Percentiles rank a stretch among this genome's conserved stretches.
Evolutionary conservation across 176 grass and related monocot genomes (phyloP).

Genomic region (Calamus simplicifolius): DNA sequence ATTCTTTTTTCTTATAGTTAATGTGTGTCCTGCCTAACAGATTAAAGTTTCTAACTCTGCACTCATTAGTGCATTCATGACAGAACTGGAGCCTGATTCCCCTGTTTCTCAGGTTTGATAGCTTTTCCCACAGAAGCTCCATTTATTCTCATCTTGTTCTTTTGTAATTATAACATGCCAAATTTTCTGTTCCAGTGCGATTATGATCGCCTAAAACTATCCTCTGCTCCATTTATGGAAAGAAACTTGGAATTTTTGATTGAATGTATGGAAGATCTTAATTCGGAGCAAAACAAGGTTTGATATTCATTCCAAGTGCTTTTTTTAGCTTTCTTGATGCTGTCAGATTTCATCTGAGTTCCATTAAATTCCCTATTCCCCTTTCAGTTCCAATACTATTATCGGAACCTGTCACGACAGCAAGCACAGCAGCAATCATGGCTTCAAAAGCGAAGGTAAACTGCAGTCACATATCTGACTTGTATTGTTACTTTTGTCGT

Average conservation of each 20-base stretch:
- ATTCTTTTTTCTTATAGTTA: background rate
- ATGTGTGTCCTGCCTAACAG: constrained; percentile 20
- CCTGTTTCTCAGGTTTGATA: constrained; percentile 65
- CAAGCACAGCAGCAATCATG: constrained; percentile 92
- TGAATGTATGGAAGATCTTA: constrained; percentile 98
- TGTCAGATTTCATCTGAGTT: background rate
- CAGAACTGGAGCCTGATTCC: constrained; percentile 81
- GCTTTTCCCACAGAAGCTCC: constrained; percentile 6
- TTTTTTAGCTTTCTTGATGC: too few relatives aligned
- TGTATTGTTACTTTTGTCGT: too few relatives aligned
- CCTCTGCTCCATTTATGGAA: constrained; percentile 95
- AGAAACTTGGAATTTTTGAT: constrained; percentile 97
- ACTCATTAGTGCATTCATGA: constrained; percentile 96
- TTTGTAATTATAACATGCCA: too few relatives aligned
- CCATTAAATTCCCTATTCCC: constrained; percentile 7
- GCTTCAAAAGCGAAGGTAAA: constrained; percentile 97
- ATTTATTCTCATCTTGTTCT: too few relatives aligned
- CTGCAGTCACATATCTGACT: background rate
- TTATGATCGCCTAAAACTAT: constrained; percentile 84
- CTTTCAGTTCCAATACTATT: constrained; percentile 97
- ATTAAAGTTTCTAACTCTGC: constrained; percentile 99
- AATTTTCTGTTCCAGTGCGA: constrained; percentile 53
- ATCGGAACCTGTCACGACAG: constrained; percentile 81
- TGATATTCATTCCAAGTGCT: background rate
- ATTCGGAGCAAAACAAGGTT: constrained; percentile 94